Conservation (phyloP, 2,329 filamentous ascomycete species). For the Xylariaceae sp. region DNA sequence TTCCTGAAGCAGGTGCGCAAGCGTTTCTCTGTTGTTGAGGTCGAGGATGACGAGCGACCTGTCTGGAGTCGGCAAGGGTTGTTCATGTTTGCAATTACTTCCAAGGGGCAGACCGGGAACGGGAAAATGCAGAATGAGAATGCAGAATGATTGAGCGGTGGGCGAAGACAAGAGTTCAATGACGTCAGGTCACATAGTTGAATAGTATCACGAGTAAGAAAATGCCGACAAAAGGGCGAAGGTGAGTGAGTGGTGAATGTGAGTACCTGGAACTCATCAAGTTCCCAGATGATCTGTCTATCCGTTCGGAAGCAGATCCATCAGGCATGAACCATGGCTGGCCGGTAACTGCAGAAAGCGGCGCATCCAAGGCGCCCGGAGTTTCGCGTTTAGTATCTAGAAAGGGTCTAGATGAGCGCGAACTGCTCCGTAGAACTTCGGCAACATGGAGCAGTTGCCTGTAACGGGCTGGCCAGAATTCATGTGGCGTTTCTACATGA, state of each 20-base stretch:
- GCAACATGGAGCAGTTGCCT: neutral
- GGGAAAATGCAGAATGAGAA: neutral
- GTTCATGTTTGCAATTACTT: slow-evolving; percentile 54
- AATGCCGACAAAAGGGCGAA: neutral
- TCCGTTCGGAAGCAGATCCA: neutral
- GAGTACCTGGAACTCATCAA: neutral
- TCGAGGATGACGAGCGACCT: slow-evolving; percentile 56
- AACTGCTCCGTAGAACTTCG: neutral
- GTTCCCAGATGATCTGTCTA: slow-evolving; percentile 2
- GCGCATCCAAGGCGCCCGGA: slow-evolving; percentile 4
- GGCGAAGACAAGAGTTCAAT: neutral
- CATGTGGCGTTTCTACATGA: slow-evolving; percentile 4
- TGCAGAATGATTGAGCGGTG: neutral
- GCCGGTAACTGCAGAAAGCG: neutral
- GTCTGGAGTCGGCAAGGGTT: slow-evolving; percentile 53
- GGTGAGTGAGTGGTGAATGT: neutral
- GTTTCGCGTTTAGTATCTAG: slow-evolving; percentile 7
- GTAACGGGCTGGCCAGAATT: neutral
- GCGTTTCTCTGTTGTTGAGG: slow-evolving; percentile 57
- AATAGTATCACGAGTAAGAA: neutral
- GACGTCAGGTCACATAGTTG: slow-evolving; percentile 1
- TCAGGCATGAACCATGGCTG: neutral
- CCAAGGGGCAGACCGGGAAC: slow-evolving; percentile 3
- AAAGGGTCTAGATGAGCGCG: neutral
- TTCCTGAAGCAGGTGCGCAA: slow-evolving; percentile 69